phyloP scores from a whole-genome alignment of 2,329 filamentous ascomycete species.

The Sporothrix phasma region DNA sequence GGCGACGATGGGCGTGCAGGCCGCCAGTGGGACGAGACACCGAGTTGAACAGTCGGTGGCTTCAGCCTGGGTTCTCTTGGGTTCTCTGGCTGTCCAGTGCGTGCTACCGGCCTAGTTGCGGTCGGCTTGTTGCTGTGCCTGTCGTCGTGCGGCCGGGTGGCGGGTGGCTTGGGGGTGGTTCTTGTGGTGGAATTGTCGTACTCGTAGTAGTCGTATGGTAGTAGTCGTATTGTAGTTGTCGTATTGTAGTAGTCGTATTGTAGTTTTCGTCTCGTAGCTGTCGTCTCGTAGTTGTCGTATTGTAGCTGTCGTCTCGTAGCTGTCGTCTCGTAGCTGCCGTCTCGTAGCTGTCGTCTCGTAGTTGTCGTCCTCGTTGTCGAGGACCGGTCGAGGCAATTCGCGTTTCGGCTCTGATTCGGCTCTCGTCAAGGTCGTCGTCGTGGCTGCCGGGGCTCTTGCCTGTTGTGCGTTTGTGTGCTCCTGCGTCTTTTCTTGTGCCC shows the following conservation, averaged over 20 bases:
- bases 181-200: too few species aligned
- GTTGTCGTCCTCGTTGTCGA: not conserved
- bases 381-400: not conserved
- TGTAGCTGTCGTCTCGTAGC: not conserved
- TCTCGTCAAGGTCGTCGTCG: not conserved
- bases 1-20: not conserved
- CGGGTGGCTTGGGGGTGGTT: not conserved
- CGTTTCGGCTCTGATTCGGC: not conserved
- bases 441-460: not conserved
- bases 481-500: not conserved
- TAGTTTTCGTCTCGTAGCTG: not conserved
- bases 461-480: not conserved
- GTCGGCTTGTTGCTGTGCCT: not conserved
- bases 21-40: constrained; percentile 9
- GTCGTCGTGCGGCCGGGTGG: not conserved
- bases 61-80: constrained; percentile 7
- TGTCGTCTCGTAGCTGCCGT: not conserved
- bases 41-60: constrained; percentile 4
- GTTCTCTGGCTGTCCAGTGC: not conserved
- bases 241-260: not conserved
- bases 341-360: not conserved
- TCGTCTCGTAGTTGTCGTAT: not conserved
- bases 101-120: not conserved
- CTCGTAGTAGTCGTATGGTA: not conserved
- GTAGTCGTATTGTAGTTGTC: not conserved